Evolutionary conservation across 257 asterid species (phyloP), one percentile per base, ranked within the genome.

Genomic region (Apocynum venetum): DNA sequence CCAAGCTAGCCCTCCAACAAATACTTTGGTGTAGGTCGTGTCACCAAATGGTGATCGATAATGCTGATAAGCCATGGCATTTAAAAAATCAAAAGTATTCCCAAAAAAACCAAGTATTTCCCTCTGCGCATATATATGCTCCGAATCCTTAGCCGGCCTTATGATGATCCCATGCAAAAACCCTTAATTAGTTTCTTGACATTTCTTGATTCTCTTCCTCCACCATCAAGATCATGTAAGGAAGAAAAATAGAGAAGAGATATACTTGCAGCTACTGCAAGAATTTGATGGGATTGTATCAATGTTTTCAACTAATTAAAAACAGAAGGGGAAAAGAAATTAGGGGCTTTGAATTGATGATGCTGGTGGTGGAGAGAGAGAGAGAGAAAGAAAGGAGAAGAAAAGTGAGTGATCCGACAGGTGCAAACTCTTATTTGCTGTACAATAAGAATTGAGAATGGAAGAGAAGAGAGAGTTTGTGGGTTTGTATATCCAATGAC

Each of bases 1-100:
- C 99, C 99, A 96, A 43, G 99, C 99, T 9, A 96, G 87, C 1
- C 99, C 99, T 31, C 99, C 99, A 17, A 96, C 99, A 61, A 96
- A 96, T 14, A 96, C 98, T 80, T 96, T 96, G 0, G 99, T 96
- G 61, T 78, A 84, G 1, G 98, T 96, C 35, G 99, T 96, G 87
- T 91, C 99, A 36, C 99, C 99, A 72, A 93, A 96, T 31, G 98
- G 98, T 78, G 98, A 93, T 87, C 96, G 97, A 80, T 95, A 93
- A 91, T 92, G 96, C 85, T 88, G 98, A 79, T 89, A 88, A 56
- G 98, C 90, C 98, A 91, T 92, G 38, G 81, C 86, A 78, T 80
- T 75, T 80, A 56, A 47, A 49, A 55, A 67, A 68, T 44, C 41
- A 44, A 64, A 25, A 25, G 31, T 25, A 49, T 44, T 60, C 69